A percentile compares a stretch with the other conserved stretches of the same genome.
phyloP scores from a whole-genome alignment of 148 eudicot species.

The Fagopyrum homotropicum region DNA sequence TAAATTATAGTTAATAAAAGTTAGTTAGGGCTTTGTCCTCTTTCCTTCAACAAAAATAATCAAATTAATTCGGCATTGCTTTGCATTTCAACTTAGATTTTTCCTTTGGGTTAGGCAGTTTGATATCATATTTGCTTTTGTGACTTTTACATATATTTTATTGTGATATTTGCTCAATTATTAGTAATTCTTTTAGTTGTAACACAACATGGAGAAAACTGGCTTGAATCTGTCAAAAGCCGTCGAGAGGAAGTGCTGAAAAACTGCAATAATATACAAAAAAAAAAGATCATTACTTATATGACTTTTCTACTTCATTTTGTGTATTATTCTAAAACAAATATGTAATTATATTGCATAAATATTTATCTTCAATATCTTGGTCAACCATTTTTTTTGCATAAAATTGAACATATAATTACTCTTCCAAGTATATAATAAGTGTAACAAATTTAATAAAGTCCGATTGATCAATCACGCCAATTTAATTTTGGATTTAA shows the following conservation, averaged over 20 bases:
- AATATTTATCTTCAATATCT: background rate
- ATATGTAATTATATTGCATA: too few relatives aligned
- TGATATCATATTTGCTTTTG: too few relatives aligned
- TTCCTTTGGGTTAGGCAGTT: background rate
- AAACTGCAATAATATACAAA: background rate
- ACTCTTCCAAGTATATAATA: background rate
- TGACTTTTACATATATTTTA: background rate
- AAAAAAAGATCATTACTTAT: background rate
- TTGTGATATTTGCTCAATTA: background rate
- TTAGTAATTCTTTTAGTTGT: background rate
- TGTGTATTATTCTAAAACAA: background rate
- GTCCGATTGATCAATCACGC: too few relatives aligned
- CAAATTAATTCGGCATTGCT: background rate
- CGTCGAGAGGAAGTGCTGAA: background rate
- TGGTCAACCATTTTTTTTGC: background rate
- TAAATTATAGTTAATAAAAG: too few relatives aligned
- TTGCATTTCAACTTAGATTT: background rate
- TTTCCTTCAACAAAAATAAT: background rate
- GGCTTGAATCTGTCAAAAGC: background rate
- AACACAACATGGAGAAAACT: background rate
- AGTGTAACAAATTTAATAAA: background rate
- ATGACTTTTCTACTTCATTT: background rate
- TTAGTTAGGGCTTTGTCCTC: too few relatives aligned
- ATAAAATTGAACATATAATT: background rate
- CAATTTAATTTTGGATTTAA: too few relatives aligned